phyloP scores from a whole-genome alignment of 129 eudicot species.

The Sambucus nigra region DNA sequence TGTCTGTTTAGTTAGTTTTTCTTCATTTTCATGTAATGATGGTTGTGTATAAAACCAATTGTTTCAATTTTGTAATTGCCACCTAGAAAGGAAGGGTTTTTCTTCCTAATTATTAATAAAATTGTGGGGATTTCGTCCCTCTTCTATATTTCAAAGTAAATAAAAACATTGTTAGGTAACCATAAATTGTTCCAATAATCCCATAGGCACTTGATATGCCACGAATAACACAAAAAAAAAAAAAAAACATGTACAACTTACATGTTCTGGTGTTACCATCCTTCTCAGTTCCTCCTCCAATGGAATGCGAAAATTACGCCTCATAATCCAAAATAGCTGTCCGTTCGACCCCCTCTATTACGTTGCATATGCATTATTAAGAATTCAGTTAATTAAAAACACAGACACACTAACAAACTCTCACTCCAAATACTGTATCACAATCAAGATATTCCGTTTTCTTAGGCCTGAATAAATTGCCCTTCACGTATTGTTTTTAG shows the following conservation, averaged over 20 bases:
- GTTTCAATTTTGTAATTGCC: no score
- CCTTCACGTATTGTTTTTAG: no score
- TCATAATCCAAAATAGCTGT: conserved; percentile 60
- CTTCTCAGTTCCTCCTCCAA: conserved; percentile 87
- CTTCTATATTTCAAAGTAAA: no score
- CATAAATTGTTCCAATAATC: not conserved
- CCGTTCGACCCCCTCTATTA: conserved; percentile 64
- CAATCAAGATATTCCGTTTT: not conserved
- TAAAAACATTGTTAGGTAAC: not conserved
- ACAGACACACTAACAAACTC: not conserved
- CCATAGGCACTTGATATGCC: not conserved
- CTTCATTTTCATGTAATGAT: no score
- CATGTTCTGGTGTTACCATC: conserved; percentile 89
- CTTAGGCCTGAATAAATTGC: no score
- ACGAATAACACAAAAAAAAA: conserved; percentile 4
- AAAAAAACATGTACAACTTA: conserved; percentile 27
- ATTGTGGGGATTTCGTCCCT: no score
- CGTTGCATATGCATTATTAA: conserved; percentile 12
- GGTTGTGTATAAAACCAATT: no score
- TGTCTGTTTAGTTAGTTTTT: no score
- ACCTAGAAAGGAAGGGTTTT: no score
- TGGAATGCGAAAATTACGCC: conserved; percentile 69
- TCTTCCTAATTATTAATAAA: no score
- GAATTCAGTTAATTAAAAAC: conserved; percentile 6
- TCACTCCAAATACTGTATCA: not conserved